Conservation (phyloP, 2,329 filamentous ascomycete genomes). For the Fusarium sp. region DNA sequence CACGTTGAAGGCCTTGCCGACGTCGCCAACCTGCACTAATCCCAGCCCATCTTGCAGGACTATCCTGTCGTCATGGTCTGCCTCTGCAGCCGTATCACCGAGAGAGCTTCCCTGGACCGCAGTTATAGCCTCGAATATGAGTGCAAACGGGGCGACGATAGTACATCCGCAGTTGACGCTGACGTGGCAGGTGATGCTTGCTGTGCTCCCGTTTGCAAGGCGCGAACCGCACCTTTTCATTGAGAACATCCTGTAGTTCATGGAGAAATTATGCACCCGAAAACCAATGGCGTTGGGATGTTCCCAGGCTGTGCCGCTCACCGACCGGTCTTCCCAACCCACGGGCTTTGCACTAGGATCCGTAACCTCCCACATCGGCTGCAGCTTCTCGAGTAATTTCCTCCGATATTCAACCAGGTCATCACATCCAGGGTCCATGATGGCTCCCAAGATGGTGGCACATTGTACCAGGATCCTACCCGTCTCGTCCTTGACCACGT, state of each 20-base stretch:
- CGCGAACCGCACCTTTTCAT: background rate
- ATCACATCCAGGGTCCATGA: too few relatives aligned
- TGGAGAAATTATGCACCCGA: background rate
- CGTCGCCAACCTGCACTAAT: background rate
- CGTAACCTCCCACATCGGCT: background rate
- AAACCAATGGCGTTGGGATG: background rate
- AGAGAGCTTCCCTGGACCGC: background rate
- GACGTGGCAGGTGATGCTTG: background rate
- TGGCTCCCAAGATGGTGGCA: too few relatives aligned
- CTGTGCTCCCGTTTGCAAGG: background rate
- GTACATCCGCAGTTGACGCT: background rate
- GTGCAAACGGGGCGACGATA: background rate
- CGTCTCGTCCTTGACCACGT: too few relatives aligned
- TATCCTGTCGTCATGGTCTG: background rate
- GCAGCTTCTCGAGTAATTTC: background rate
- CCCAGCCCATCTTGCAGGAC: background rate
- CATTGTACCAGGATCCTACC: too few relatives aligned
- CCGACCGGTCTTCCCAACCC: background rate
- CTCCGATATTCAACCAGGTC: background rate
- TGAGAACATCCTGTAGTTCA: background rate
- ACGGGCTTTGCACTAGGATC: background rate
- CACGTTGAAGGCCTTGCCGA: background rate
- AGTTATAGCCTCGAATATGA: background rate
- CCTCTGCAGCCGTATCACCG: background rate
- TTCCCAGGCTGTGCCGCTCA: background rate